Conservation (phyloP, 495 filamentous ascomycete species). For the Aspergillus egyptiacus region DNA sequence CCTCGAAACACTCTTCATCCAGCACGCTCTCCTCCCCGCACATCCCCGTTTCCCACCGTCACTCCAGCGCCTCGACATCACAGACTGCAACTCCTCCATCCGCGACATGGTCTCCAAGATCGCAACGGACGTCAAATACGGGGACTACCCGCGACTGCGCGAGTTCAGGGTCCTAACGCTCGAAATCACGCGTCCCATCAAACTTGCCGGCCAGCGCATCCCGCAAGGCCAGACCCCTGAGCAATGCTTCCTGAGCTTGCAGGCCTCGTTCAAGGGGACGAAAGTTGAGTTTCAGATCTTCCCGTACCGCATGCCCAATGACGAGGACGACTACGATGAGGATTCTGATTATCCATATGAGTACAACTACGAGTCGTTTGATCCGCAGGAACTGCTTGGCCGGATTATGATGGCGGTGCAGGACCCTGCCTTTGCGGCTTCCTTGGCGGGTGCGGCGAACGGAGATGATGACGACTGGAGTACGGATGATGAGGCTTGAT, state of each 20-base stretch:
- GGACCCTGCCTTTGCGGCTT: not conserved
- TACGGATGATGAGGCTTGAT: not conserved
- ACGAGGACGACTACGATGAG: conserved; percentile 9
- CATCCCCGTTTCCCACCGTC: conserved; percentile 21
- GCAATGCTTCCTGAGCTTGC: conserved; percentile 17
- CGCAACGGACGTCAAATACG: conserved; percentile 19
- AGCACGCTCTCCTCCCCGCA: conserved; percentile 18
- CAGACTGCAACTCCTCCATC: conserved; percentile 25
- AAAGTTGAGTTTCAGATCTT: conserved; percentile 20
- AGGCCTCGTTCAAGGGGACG: conserved; percentile 19
- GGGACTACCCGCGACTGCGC: conserved; percentile 16
- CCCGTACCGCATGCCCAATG: conserved; percentile 7
- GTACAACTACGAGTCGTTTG: not conserved
- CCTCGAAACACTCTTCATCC: conserved; percentile 17
- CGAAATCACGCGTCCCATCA: conserved; percentile 21
- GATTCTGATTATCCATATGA: not conserved
- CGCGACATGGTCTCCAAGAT: conserved; percentile 16
- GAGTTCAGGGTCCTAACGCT: conserved; percentile 13
- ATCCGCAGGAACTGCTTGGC: not conserved
- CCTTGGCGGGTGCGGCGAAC: not conserved
- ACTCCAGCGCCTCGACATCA: conserved; percentile 14
- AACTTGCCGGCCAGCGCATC: conserved; percentile 17
- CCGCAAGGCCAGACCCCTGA: conserved; percentile 20
- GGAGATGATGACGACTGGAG: not conserved
- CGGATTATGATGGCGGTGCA: not conserved